Base-by-base conservation (phyloP, 306 rosid species). In the Phaseolus lunatus region DNA sequence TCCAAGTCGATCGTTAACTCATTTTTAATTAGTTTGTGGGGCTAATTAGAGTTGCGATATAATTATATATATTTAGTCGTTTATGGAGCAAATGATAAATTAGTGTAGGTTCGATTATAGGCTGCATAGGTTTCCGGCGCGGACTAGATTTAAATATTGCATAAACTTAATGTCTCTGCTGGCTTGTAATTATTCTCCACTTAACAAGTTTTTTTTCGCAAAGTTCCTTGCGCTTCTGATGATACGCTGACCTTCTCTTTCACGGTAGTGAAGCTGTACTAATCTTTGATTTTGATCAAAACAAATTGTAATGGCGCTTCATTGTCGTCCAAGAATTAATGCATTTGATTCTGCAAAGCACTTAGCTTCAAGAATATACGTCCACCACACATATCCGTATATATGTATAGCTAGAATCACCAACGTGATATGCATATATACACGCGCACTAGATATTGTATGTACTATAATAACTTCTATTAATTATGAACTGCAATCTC, bases 111-210 rank as follows among this genome's bases (percentile, higher is more conserved):
- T 79, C 19, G 53, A 78, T 78, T 22, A 76, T 82, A 74, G 80
- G 69, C 22, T 53, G 78, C 59, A 78, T 81, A 78, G 81, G 79
- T 72, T 56, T 77, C 81, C 80, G 84, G 79, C 78, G 84, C 66
- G 45, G 77, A 35, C 43, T 41, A 66, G 50, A 75, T 72, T 87
- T 81, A 75, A 76, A 81, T 81, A 84, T 84, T 75, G 56, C 52
- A 45, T 69, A 66, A 23, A 66, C 70, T 73, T 59, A 71, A 76
- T 83, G 80, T 78, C 82, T 74, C 70, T 49, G 27, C 70, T 57
- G 24, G 26, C 78, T 75, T 81, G 78, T 69, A 85, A 64, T 79
- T 84, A 73, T 80, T 82, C 83, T 79, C 83, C 84, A 80, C 77
- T 81, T 59, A 9, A 53, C 16, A 73, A 48, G 29, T 61, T 74